These are phyloP conservation scores for Xylariales sp. DNA, from an alignment of 2,329 filamentous ascomycete genomes.

Conservation along the genomic window DNA sequence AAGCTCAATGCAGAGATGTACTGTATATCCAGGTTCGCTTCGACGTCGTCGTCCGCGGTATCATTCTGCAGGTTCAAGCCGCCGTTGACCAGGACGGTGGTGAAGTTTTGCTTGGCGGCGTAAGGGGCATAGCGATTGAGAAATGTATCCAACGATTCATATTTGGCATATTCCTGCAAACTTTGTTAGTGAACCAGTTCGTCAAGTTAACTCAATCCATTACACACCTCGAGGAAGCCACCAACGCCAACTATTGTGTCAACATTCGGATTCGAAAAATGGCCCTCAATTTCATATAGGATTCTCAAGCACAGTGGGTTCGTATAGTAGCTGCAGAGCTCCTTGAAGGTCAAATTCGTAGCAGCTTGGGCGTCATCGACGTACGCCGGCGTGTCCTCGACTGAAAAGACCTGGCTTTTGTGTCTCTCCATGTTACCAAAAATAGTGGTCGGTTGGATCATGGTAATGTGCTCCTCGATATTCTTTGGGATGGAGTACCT, in stretches of 20 bases:
- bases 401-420: constrained; percentile 27
- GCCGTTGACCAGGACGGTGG: constrained; percentile 50
- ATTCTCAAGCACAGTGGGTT: constrained; percentile 44
- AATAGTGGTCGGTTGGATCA: constrained; percentile 62
- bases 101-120: constrained; percentile 48
- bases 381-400: constrained; percentile 13
- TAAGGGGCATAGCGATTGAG: constrained; percentile 49
- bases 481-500: constrained; percentile 58
- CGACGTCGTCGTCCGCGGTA: constrained; percentile 31
- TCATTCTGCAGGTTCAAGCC: constrained; percentile 46
- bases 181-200: neutral
- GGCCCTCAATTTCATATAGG: constrained; percentile 43
- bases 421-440: constrained; percentile 49
- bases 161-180: constrained; percentile 26
- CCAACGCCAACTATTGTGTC: constrained; percentile 38
- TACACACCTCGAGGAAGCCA: constrained; percentile 25
- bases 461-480: constrained; percentile 50
- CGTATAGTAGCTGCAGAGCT: constrained; percentile 29
- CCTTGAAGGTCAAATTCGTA: too few species aligned
- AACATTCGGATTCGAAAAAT: constrained; percentile 24
- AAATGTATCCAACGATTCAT: constrained; percentile 35
- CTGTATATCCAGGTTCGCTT: constrained; percentile 57
- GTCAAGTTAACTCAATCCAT: neutral
- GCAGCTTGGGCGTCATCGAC: constrained; percentile 10
- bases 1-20: constrained; percentile 48